phyloP scores from a whole-genome alignment of 495 filamentous ascomycete species.

The Sporormia fimetaria region DNA sequence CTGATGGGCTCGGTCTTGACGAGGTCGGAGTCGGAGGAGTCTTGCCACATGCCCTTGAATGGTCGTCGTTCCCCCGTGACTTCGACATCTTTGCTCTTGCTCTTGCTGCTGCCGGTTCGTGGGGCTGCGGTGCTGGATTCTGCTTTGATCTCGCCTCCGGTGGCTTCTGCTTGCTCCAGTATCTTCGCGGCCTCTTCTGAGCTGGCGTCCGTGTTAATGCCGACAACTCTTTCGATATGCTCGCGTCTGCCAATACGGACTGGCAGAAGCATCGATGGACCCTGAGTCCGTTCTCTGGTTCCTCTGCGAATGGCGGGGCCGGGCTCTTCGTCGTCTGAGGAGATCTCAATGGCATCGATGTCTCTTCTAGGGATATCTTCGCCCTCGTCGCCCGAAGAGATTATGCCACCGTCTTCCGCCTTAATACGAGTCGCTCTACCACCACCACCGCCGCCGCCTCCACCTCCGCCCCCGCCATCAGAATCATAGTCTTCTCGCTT shows the following conservation, averaged over 20 bases:
- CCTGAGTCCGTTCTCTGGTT: background rate
- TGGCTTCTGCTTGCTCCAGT: constrained; percentile 12
- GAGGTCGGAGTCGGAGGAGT: constrained; percentile 31
- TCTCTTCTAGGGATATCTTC: constrained; percentile 23
- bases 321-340: constrained; percentile 27
- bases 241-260: constrained; percentile 43
- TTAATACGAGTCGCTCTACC: constrained; percentile 3
- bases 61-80: constrained; percentile 23
- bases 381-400: constrained; percentile 30
- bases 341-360: constrained; percentile 30
- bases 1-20: constrained; percentile 29
- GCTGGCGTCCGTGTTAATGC: constrained; percentile 44
- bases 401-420: constrained; percentile 27
- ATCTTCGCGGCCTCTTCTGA: constrained; percentile 33
- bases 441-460: constrained; percentile 1
- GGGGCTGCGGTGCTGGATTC: constrained; percentile 12
- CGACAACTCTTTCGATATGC: constrained; percentile 42
- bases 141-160: constrained; percentile 4
- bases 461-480: background rate
- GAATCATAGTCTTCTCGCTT: constrained; percentile 9
- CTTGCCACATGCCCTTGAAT: constrained; percentile 32
- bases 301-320: background rate
- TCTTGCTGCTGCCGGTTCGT: constrained; percentile 26
- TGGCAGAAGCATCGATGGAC: constrained; percentile 25
- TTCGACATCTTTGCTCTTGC: constrained; percentile 30